Evolutionary conservation across 2,329 filamentous ascomycete genomes (phyloP), one percentile per base, ranked within the genome.

Genomic region (Venturiaceae sp.): DNA sequence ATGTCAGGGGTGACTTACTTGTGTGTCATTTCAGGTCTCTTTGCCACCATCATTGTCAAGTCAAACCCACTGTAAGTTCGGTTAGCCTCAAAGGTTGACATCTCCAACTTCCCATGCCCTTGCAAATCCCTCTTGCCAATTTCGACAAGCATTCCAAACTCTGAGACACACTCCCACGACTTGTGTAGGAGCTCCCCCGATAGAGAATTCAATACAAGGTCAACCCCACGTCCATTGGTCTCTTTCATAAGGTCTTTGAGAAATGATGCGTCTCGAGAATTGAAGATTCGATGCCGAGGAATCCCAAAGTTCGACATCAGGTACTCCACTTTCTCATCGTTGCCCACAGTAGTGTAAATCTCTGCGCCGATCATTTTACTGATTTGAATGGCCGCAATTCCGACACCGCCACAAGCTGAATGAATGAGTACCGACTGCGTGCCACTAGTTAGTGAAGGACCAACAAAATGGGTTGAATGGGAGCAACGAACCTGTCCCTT

Each of bases 381-480:
- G 26, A 70, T 50, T 8, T 60, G 50, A 19, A 72, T 60, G 19
- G 66, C 66, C 7, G 68, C 67, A 60, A 70, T 67, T 1, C 69
- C 69, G 1, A 67, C 58, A 11, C 64, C 62, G 16, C 65, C 65
- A 28, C 67, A 63, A 2, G 64, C 70, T 28, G 67, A 59, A 21
- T 68, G 66, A 11, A 72, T 64, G 3, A 72, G 60, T 16, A 71
- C 55, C 13, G 59, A 66, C 53, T 75, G 69, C n/a, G n/a, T n/a
- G n/a, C n/a, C n/a, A n/a, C n/a, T n/a, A n/a, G 14, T 13, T n/a
- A 9, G 41, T 55, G 33, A 7, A 14, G 9, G 5, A 7, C 14
- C 55, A 57, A 55, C 6, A 28, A 59, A 16, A 70, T 60, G 19
- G 61, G 54, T 3, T 9, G 47, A 33, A 21, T 5, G 16, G 8